Conservation (phyloP, 73 alveolate species). For the Paramecium tetraurelia region DNA sequence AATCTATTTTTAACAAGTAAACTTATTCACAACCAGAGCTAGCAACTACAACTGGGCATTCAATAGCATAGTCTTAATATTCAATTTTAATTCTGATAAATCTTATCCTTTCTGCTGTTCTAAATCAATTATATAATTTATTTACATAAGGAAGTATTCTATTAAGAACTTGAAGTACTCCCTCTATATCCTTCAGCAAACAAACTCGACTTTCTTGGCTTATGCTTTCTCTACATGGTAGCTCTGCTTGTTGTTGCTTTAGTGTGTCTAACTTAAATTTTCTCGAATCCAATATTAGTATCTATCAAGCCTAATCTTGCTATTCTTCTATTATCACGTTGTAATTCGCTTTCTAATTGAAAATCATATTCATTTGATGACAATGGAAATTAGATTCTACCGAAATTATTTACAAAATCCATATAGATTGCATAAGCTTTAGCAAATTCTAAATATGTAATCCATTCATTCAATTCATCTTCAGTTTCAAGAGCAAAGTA, state of each 20-base stretch:
- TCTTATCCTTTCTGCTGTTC: background rate
- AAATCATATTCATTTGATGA: conserved; percentile 15
- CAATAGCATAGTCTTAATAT: background rate
- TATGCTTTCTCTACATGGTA: background rate
- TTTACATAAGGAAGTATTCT: background rate
- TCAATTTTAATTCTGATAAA: background rate
- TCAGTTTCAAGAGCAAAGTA: conserved; percentile 31
- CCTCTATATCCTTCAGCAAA: conserved; percentile 44
- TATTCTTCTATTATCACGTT: background rate
- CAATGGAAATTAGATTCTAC: conserved; percentile 1
- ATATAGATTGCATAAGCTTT: conserved; percentile 45
- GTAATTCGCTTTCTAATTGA: background rate
- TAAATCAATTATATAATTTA: background rate
- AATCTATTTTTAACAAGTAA: background rate
- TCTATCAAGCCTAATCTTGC: conserved; percentile 4
- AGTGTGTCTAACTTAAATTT: background rate
- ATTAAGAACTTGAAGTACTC: conserved; percentile 15
- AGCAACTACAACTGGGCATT: background rate
- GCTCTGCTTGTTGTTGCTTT: background rate
- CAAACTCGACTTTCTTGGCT: background rate
- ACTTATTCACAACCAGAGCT: background rate
- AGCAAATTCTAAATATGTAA: conserved; percentile 28
- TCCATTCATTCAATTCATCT: conserved; percentile 20
- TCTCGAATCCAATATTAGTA: background rate
- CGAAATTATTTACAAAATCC: conserved; percentile 23